Evolutionary conservation across 2,329 filamentous ascomycete genomes (phyloP), one percentile per base, ranked within the genome.

Genomic region (Sarocladiaceae sp.): DNA sequence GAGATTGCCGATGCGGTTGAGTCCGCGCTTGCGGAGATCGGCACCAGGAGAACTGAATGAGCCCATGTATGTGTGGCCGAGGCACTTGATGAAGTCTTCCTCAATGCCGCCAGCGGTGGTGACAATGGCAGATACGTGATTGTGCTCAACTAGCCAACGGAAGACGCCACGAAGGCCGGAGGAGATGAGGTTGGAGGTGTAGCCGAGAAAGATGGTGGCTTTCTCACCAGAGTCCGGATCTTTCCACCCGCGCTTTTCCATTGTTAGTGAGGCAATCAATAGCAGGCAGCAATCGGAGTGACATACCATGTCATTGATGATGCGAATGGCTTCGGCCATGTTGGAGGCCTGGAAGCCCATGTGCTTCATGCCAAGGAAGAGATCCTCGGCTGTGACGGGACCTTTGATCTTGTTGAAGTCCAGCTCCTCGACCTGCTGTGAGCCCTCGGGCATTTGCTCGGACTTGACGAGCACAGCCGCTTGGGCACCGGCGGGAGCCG

Each of bases 31-130:
- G 31, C 93, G 86, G 18, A 98, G 76, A 1, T 80, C 78, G 7
- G 85, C 83, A 12, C 93, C 93, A 1, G 76, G 68, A 0, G 87
- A 82, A 43, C 76, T 79, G 67, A 97, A 98, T 1, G 86, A 83
- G 34, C 88, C 88, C 59, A 97, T 81, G 64, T 96, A 98, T 0
- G 93, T 98, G 43, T 88, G 83, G 10, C 85, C 93, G 2, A 98
- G 81, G 57, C 93, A 98, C 70, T 98, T 98, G 75, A 98, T 98
- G 47, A 98, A 82, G 65, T 98, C 93, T 63, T 98, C 93, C 65
- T 98, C 93, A 43, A 98, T 80, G 41, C 93, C 93, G 34, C 93
- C 93, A 0, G 93, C 93, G 0, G 93, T 95, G 19, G 93, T 95
- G 48, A 98, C 93, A 57, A 98, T 88, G 53, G 85, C 86, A 1